A percentile compares a stretch with the other conserved stretches of the same genome.
Evolutionary conservation across 192 early-diverging fungal species (phyloP).

Genomic region (Jimgerdemannia lactiflua): DNA sequence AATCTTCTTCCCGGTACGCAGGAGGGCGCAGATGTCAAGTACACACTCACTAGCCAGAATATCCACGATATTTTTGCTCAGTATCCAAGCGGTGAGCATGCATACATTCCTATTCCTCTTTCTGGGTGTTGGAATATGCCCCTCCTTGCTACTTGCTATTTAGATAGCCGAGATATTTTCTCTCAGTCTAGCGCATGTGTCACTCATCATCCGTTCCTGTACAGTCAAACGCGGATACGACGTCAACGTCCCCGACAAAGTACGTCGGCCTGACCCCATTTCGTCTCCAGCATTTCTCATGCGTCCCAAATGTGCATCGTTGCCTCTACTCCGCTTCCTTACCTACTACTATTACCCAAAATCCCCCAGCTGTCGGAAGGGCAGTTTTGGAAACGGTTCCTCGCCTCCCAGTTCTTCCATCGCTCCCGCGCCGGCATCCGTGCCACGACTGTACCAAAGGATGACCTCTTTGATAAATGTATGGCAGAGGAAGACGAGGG

Average conservation of each 20-base stretch:
- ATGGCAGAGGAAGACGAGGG: conserved; percentile 74
- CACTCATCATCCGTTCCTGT: conserved; percentile 1
- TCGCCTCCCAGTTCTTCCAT: conserved; percentile 84
- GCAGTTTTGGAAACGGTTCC: conserved; percentile 87
- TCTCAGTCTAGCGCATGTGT: background rate
- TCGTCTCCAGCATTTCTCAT: background rate
- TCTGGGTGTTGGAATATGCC: background rate
- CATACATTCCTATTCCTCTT: conserved; percentile 3
- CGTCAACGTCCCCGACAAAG: conserved; percentile 74
- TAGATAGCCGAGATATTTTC: background rate
- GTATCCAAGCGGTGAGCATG: conserved; percentile 67
- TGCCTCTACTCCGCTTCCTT: too few relatives aligned
- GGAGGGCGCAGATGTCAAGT: conserved; percentile 78
- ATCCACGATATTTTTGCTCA: conserved; percentile 88
- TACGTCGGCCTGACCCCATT: conserved; percentile 20
- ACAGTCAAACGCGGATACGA: conserved; percentile 79
- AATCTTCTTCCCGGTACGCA: conserved; percentile 61
- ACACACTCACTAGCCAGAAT: conserved; percentile 85
- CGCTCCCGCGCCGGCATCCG: conserved; percentile 58
- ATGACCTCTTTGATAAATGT: conserved; percentile 82
- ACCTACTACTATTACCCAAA: background rate
- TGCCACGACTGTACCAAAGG: conserved; percentile 38
- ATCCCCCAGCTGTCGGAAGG: conserved; percentile 55
- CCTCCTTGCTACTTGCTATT: background rate
- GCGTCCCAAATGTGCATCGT: too few relatives aligned